phyloP scores from a whole-genome alignment of 164 flowering plant genomes.

The Tinospora cordifolia region DNA sequence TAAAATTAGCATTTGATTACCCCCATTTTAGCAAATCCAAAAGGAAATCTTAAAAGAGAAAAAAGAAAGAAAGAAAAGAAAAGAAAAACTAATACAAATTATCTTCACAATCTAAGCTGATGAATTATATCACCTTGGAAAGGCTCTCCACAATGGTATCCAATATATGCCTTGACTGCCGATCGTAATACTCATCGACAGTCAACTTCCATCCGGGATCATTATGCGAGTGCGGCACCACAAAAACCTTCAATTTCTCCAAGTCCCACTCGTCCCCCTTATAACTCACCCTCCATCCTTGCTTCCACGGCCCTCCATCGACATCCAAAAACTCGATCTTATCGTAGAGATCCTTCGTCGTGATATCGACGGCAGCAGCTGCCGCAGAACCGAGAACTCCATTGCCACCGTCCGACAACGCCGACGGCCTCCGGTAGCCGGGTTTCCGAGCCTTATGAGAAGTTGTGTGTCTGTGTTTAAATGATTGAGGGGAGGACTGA shows the following conservation, averaged over 20 bases:
- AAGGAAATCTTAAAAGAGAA: background rate
- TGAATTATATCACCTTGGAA: slow-evolving; percentile 44
- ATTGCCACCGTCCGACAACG: slow-evolving; percentile 2
- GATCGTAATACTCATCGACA: slow-evolving; percentile 85
- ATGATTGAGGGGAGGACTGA: slow-evolving; percentile 39
- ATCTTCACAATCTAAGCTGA: background rate
- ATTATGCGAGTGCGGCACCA: slow-evolving; percentile 98
- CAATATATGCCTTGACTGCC: slow-evolving; percentile 68
- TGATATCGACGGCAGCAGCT: slow-evolving; percentile 59
- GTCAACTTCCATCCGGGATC: slow-evolving; percentile 99
- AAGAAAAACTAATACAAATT: no score
- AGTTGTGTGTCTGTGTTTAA: slow-evolving; percentile 13
- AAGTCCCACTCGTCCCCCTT: slow-evolving; percentile 78
- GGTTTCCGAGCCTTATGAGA: slow-evolving; percentile 19
- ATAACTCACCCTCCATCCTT: slow-evolving; percentile 80
- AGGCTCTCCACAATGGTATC: slow-evolving; percentile 84
- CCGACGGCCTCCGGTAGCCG: slow-evolving; percentile 15
- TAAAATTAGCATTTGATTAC: background rate
- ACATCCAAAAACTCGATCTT: slow-evolving; percentile 71
- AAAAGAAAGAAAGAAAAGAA: no score
- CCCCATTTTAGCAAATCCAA: background rate
- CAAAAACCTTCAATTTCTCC: slow-evolving; percentile 88
- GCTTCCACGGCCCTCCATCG: slow-evolving; percentile 95
- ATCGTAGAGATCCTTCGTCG: slow-evolving; percentile 85
- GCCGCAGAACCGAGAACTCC: slow-evolving; percentile 21